Base-by-base conservation (phyloP, 2,329 filamentous ascomycete genomes). In the Ascosphaera apis region DNA sequence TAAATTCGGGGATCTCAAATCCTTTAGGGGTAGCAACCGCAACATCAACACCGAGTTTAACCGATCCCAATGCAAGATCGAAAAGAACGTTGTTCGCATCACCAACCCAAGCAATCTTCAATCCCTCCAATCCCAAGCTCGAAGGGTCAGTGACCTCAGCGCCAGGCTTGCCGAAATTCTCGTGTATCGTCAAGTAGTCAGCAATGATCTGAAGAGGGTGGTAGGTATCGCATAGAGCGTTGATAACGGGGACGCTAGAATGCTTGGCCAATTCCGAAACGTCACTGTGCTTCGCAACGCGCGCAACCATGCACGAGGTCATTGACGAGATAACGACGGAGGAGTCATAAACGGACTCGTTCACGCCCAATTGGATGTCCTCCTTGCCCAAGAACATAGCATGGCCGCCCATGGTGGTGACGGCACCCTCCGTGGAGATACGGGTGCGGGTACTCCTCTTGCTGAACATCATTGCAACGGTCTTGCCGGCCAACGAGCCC, bases 71-170 rank as follows among this genome's bases (percentile, higher is more conserved):
- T 34, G 84, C 83, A 37, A 95, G 66, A 51, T 98, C 86, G 50
- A 84, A 93, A 16, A 95, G 69, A 18, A 98, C 86, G 47, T 98
- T 98, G 61, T 95, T 98, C 8, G 83, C 82, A 52, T 98, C 86
- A 36, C 86, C 86, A 33, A 98, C 66, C 88, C 88, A 98, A 12
- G 88, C 86, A 41, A 95, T 69, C 59, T 92, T 95, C 48, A 92
- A 57, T 1, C 82, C 81, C 45, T 80, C 69, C 3, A 91, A 62
- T 1, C 80, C 78, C 5, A 91, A 63, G 36, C 62, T 61, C 11
- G 53, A 49, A 11, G 52, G 38, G 7, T 46, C 41, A n/a, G 40
- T 37, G 25, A 28, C 13, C 25, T 8, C 13, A 27, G 34, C 15
- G 8, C 5, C 35, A 9, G 31, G 33, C 35, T 53, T 55, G 17